Evolutionary conservation across 148 eudicot genomes (phyloP).

Genomic region (Nyssa sinensis): DNA sequence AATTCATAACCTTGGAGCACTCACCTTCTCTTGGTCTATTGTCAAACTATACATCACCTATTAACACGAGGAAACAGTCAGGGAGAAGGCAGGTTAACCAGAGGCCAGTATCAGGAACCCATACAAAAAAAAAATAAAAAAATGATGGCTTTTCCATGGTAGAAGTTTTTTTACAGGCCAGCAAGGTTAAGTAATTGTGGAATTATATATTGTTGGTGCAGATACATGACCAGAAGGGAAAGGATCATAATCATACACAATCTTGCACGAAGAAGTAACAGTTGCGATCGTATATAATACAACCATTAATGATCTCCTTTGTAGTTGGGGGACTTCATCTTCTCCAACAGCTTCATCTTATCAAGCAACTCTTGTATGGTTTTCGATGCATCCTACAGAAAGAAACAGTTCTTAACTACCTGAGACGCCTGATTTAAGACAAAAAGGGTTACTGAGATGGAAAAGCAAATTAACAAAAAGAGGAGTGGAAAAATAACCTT

Average conservation of each 20-base stretch:
- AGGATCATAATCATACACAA: too few relatives aligned
- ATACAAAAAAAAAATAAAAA: neutral
- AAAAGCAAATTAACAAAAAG: neutral
- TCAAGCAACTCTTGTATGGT: conserved; percentile 56
- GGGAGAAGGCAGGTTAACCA: neutral
- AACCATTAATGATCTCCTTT: neutral
- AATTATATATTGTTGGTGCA: too few relatives aligned
- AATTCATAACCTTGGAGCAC: neutral
- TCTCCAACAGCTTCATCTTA: conserved; percentile 49
- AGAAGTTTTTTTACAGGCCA: too few relatives aligned
- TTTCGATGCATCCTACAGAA: conserved; percentile 56
- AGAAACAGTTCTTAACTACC: neutral
- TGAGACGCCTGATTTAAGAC: neutral
- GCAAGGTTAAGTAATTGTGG: too few relatives aligned
- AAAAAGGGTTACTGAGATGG: neutral
- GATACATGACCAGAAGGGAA: too few relatives aligned
- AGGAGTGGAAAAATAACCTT: conserved; percentile 32
- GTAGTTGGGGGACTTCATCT: conserved; percentile 17
- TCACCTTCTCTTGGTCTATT: neutral
- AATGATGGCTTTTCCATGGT: neutral
- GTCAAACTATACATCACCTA: neutral
- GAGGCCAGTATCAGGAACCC: neutral
- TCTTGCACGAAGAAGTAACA: too few relatives aligned
- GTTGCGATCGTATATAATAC: too few relatives aligned
- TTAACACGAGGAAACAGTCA: neutral